phyloP scores from a whole-genome alignment of 2,329 filamentous ascomycete species.

The Alternaria viburni region DNA sequence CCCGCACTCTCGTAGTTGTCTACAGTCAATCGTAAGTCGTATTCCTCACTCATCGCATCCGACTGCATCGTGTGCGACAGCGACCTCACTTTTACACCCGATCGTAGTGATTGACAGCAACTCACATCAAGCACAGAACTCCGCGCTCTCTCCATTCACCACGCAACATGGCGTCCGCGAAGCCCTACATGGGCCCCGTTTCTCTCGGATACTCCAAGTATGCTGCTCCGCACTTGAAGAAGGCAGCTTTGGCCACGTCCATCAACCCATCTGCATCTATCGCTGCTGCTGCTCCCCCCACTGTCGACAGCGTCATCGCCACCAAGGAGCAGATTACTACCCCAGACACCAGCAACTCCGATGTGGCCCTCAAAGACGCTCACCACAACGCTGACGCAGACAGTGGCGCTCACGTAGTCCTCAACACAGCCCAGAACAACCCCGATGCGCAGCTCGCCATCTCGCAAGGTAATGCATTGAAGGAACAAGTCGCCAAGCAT shows the following conservation, averaged over 20 bases:
- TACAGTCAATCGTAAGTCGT: background rate
- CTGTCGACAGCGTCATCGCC: constrained; percentile 22
- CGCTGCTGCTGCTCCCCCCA: background rate
- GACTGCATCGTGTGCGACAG: background rate
- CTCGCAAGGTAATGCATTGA: constrained; percentile 22
- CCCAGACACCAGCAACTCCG: background rate
- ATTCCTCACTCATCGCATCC: background rate
- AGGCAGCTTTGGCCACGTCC: constrained; percentile 6
- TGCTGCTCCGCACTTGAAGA: constrained; percentile 18
- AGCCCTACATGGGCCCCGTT: constrained; percentile 14
- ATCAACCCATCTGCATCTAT: constrained; percentile 3
- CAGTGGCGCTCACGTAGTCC: background rate
- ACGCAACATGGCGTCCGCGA: constrained; percentile 9
- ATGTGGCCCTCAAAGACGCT: background rate
- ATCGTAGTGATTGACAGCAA: background rate
- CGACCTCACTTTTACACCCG: background rate
- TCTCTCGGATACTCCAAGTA: constrained; percentile 26
- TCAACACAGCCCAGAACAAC: constrained; percentile 3
- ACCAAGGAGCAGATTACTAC: constrained; percentile 36
- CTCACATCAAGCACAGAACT: background rate
- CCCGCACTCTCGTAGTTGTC: background rate
- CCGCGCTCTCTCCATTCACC: background rate
- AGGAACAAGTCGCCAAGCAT: constrained; percentile 31
- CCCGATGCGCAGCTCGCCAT: constrained; percentile 31
- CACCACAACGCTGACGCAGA: constrained; percentile 14